These are phyloP conservation scores for Misopates orontium DNA, from an alignment of 257 asterid species.

Conservation along the genomic window DNA sequence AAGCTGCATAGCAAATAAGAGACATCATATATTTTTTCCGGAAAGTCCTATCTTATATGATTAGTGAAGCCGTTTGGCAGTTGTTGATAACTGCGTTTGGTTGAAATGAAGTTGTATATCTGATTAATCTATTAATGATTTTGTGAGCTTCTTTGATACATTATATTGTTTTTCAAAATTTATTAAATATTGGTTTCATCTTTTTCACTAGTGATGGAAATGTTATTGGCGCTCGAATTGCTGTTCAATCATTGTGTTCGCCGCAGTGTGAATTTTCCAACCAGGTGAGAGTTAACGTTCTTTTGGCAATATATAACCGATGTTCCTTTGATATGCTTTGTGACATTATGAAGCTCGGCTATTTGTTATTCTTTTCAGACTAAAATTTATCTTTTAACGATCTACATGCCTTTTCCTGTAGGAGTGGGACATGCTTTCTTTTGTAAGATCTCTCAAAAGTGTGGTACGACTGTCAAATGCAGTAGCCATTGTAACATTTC, in stretches of 20 bases:
- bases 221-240: constrained; percentile 63
- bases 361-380: not conserved
- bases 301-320: not conserved
- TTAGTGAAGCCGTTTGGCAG: no score
- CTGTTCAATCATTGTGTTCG: constrained; percentile 86
- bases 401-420: constrained; percentile 27
- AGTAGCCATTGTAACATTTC: constrained; percentile 83
- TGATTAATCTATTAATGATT: no score
- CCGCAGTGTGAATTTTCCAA: constrained; percentile 85
- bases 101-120: no score
- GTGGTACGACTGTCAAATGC: constrained; percentile 69
- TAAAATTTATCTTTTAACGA: constrained; percentile 14
- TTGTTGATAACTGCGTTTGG: no score
- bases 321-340: not conserved
- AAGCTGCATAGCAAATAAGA: no score
- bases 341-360: not conserved
- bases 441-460: constrained; percentile 74
- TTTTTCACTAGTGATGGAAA: constrained; percentile 55
- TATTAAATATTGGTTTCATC: constrained; percentile 9
- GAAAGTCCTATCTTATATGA: no score
- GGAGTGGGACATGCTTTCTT: constrained; percentile 91
- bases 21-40: no score
- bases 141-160: constrained; percentile 2
- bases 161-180: not conserved
- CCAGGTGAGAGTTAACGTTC: constrained; percentile 43